Evolutionary conservation across 768 basidiomycete genomes (phyloP).

Genomic region (Pleurotus ostreatus): DNA sequence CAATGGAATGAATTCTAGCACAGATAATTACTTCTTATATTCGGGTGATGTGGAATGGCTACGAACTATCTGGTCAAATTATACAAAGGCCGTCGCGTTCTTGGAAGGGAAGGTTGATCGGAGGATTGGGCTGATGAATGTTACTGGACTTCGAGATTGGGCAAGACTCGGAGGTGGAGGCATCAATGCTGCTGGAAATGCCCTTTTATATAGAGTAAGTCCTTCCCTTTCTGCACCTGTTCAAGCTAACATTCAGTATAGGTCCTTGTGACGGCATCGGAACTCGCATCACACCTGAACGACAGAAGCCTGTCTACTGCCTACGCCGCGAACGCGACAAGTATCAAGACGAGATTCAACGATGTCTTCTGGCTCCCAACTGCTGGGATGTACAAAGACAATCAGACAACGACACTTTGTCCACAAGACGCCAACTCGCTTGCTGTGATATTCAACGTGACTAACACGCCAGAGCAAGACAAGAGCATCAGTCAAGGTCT

Average conservation of each 20-base stretch:
- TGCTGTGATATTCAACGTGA: constrained; percentile 50
- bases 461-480: constrained; percentile 32
- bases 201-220: constrained; percentile 43
- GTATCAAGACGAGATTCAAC: constrained; percentile 47
- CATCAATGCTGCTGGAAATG: constrained; percentile 53
- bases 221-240: no score
- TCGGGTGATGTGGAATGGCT: constrained; percentile 52
- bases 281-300: constrained; percentile 39
- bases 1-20: neutral
- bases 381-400: constrained; percentile 51
- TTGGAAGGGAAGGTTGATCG: constrained; percentile 47
- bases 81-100: constrained; percentile 52
- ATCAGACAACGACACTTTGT: constrained; percentile 44
- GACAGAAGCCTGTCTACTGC: constrained; percentile 26
- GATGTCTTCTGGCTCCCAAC: constrained; percentile 45
- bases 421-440: constrained; percentile 60
- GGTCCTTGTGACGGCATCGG: constrained; percentile 44
- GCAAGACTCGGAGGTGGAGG: constrained; percentile 53
- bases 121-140: constrained; percentile 46
- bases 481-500: constrained; percentile 43
- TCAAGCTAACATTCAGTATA: constrained; percentile 14
- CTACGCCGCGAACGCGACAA: constrained; percentile 42
- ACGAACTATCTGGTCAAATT: constrained; percentile 47
- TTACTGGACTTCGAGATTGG: constrained; percentile 57
- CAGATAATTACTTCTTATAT: constrained; percentile 55